Base-by-base conservation (phyloP, 2,329 filamentous ascomycete genomes). In the Arthrobotrys sinensis region DNA sequence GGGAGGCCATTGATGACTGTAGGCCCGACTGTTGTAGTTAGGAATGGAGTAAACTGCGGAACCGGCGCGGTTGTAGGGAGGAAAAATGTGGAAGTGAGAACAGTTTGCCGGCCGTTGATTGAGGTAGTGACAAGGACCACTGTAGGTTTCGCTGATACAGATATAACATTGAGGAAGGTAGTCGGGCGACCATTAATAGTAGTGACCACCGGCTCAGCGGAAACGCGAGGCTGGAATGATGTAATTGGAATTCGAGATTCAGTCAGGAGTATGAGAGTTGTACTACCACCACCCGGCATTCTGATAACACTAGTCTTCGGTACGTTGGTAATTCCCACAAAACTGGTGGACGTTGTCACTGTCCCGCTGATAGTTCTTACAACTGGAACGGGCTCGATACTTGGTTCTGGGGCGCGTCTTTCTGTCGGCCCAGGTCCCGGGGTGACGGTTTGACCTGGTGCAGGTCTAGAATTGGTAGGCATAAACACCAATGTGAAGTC, bases 1-100 rank as follows among this genome's bases (percentile, higher is more conserved):
- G 75, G 75, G 4, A 78, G 45, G 6, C 75, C 75, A 40, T 68
- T 78, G 36, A 78, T 72, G n/a, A 78, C 57, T 36, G 75, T 78
- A 16, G 75, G 75, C 1, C 60, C 75, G 14, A 72, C 34, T 12
- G 75, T 78, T 6, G 75, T 78, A 16, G 67, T 72, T 0, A 78
- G 63, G 53, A 63, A 78, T 19, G 75, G 75, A 7, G 67, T 72
- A 16, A 72, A 78, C 45, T 78, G 75, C 0, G 75, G 75, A 24
- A 78, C 46, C 0, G 34, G 14, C 4, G 50, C 52, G 10, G 75
- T 78, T 7, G 32, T 28, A 6, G 67, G 75, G 4, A 72, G n/a
- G 53, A 63, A 78, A 34, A 77, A 67, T 0, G 75, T 78, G 19
- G 75, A 72, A 4, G 75, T 63, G 10, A 78, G 28, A 7, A 78